Evolutionary conservation across 1,284 basidiomycete species (phyloP), one percentile per base, ranked within the genome.

Genomic region (Ustilago loliicola): DNA sequence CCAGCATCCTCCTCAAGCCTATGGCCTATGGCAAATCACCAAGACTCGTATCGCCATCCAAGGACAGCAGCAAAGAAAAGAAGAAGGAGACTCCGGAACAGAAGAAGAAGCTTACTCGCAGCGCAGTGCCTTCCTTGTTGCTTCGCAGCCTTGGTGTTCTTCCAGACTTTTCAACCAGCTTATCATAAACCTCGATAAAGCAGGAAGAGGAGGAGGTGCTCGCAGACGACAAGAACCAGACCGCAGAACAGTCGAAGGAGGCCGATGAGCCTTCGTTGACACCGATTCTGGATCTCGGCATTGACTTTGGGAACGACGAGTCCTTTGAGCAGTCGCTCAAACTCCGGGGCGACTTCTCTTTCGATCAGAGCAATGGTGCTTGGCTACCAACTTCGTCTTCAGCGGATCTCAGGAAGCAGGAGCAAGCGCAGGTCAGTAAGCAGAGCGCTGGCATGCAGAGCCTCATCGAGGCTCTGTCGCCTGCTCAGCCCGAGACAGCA

Each of bases 271-370:
- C 61, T 8, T 79, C 76, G 1, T 60, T 79, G 40, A 80, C 77
- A 7, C 77, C 77, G 0, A 80, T 80, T 47, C 74, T 80, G 27
- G 74, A 80, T 38, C 73, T 80, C 32, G 74, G 72, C 30, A 68
- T 80, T 40, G 70, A 71, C 58, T 72, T 80, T 67, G 71, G 66
- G 1, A 65, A 61, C 42, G 66, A 77, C 48, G 59, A 61, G 15
- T 53, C 59, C 1, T 73, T 77, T 53, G 60, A 69, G 27, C 53
- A 72, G 45, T 64, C 69, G 1, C 70, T 77, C 25, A 54, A 72
- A 47, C 65, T 79, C 17, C 72, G 58, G 5, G 55, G 59, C 52
- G 56, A 72, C 47, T 72, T 72, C 42, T 66, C 67, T 51, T 74
- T 75, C 21, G 76, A 71, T 21, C 29, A 55, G 30, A 29, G 42